Evolutionary conservation across 2,329 filamentous ascomycete species (phyloP).

Genomic region (Apiospora arundinis): DNA sequence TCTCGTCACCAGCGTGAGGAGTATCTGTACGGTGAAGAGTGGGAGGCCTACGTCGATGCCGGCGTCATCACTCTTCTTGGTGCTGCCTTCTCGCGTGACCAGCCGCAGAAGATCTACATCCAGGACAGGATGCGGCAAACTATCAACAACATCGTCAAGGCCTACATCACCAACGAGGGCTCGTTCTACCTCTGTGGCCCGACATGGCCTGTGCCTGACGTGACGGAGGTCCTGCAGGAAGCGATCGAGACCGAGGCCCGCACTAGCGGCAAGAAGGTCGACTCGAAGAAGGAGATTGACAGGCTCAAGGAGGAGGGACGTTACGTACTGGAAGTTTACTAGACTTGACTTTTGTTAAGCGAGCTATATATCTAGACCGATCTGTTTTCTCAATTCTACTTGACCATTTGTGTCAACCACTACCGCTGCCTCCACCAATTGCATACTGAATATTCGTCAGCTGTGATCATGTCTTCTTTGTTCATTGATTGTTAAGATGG

Average conservation of each 20-base stretch:
- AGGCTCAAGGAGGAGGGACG: conserved; percentile 92
- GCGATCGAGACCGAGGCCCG: conserved; percentile 81
- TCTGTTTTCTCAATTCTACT: background rate
- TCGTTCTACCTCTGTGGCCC: conserved; percentile 97
- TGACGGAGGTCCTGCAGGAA: conserved; percentile 92
- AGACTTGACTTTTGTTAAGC: conserved; percentile 39
- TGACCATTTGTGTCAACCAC: background rate
- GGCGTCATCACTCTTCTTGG: conserved; percentile 95
- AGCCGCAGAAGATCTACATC: conserved; percentile 99
- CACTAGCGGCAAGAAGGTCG: conserved; percentile 77
- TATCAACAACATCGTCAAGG: conserved; percentile 79
- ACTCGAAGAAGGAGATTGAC: conserved; percentile 91
- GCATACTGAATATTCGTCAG: background rate
- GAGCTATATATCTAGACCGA: conserved; percentile 13
- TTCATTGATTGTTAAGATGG: background rate
- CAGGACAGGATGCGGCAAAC: conserved; percentile 97
- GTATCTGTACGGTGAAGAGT: conserved; percentile 98
- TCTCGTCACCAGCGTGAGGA: conserved; percentile 97
- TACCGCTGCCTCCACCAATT: background rate
- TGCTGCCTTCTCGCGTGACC: conserved; percentile 93
- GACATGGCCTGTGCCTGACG: conserved; percentile 97
- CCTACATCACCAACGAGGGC: conserved; percentile 87
- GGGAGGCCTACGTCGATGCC: conserved; percentile 96
- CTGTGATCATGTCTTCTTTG: background rate
- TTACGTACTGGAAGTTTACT: conserved; percentile 98